Evolutionary conservation across 768 basidiomycete species (phyloP), one percentile per base, ranked within the genome.

Genomic region (Leccinum boreale): DNA sequence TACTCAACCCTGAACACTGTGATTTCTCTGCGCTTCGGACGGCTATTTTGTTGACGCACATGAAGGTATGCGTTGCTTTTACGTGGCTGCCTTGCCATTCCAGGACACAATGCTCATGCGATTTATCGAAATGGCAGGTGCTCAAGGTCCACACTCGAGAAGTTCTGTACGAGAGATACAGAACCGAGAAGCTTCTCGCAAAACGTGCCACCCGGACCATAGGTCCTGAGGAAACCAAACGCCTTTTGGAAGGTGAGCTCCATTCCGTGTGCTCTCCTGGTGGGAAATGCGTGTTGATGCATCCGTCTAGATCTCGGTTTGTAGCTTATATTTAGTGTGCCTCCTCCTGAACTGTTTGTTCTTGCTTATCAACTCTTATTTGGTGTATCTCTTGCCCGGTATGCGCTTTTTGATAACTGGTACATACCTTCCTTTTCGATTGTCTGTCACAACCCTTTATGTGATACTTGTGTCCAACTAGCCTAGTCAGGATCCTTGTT

Each of bases 101-200:
- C 26, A 54, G 63, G 60, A 35, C 23, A 53, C 39, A 39, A 35
- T 53, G 26, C 45, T 61, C 31, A 58, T 57, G 2, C 42, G 36
- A 10, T 52, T 48, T 60, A 54, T 56, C 5, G 21, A 61, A 55
- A 53, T 60, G 56, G 23, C 68, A 94, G 91, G 79, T 89, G 66
- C 79, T 96, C 59, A 93, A 92, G 75, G 83, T 78, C 47, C 85
- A 85, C 57, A 95, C 94, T 31, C 87, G 87, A 65, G 91, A 96
- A 70, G 90, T 93, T 56, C 74, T 95, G 73, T 98, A 98, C 71
- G 95, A 98, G 78, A 87, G 87, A 65, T 98, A 88, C 73, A 81
- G 95, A 67, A 94, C 92, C 1, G 92, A 94, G 77, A 93, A 93
- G 74, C 82, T 94, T 56, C 83, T 94, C 19, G 91, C 90, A 47